Conservation (phyloP, 208 protist species). For the Angomonas deanei region DNA sequence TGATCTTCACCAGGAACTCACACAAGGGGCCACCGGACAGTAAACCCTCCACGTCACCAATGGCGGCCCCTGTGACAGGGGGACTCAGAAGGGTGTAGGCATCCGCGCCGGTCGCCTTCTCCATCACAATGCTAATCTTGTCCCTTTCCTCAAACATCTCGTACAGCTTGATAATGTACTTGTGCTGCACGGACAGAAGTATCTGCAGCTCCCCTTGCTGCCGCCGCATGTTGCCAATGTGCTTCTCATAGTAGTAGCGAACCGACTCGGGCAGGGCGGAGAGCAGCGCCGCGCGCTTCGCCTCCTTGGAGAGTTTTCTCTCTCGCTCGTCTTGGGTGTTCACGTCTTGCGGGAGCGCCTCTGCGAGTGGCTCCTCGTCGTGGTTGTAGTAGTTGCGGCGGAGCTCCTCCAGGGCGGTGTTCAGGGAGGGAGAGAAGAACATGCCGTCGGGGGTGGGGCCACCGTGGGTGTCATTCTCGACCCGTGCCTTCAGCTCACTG, state of each 20-base stretch:
- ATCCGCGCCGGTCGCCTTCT: constrained; percentile 62
- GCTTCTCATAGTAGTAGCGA: constrained; percentile 29
- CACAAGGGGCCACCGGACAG: constrained; percentile 34
- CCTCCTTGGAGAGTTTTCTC: constrained; percentile 19
- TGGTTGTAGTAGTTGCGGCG: background rate
- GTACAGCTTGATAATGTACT: constrained; percentile 52
- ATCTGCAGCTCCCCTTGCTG: constrained; percentile 76
- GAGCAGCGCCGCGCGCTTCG: constrained; percentile 19
- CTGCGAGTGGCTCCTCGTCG: background rate
- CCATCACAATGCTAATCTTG: constrained; percentile 64
- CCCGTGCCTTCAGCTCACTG: constrained; percentile 1
- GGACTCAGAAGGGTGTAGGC: constrained; percentile 48
- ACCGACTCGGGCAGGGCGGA: constrained; percentile 16
- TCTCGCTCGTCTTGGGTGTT: background rate
- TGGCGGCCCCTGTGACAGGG: constrained; percentile 8
- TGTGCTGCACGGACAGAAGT: constrained; percentile 47
- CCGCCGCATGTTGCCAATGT: constrained; percentile 34
- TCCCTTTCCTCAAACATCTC: constrained; percentile 53
- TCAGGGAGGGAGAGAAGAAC: background rate
- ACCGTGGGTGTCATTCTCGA: background rate
- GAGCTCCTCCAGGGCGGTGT: background rate
- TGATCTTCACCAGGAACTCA: constrained; percentile 59
- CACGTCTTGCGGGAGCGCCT: background rate
- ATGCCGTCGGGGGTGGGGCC: background rate
- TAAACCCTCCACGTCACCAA: constrained; percentile 15